Base-by-base conservation (phyloP, 2,329 filamentous ascomycete genomes). In the Fusarium redolens region DNA sequence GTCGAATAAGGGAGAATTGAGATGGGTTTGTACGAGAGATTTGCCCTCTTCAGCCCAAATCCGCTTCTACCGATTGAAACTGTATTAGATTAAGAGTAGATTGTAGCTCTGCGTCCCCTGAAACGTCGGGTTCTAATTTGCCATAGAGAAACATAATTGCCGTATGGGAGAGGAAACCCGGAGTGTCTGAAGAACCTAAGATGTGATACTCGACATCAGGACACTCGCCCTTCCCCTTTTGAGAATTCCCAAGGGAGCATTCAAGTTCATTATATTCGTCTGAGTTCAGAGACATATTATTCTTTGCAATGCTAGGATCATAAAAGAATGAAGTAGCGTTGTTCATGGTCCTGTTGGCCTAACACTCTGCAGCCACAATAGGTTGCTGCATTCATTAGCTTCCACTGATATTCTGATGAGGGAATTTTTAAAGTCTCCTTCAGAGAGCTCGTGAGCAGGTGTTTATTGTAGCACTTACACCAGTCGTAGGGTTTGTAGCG, bases 341-440 rank as follows among this genome's bases (percentile, higher is more conserved):
- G 4, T 4, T 25, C 3, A 4, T 0, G 7, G 33, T 48, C 2
- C 8, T 1, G 22, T 17, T 50, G 1, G 0, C 6, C 17, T 9
- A n/a, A 22, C 38, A 61, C 22, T 35, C 58, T 5, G 15, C 57
- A 30, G 17, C 13, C 22, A 54, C 47, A 18, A 55, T 15, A 3
- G 37, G 47, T 20, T 61, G 47, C 10, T 61, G 38, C 40, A 38
- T 20, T 4, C 2, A 45, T 13, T 7, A 17, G 8, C 8, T 25
- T 44, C 48, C 14, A 35, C 18, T 35, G 7, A 7, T 15, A 14
- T 54, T 2, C n/a, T 18, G 30, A 45, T 15, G 14, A 28, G 15
- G 10, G 20, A n/a, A 37, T 37, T 8, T 17, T 14, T 4, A 37
- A 15, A 8, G 35, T 37, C 15, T 41, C n/a, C 12, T 51, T 35